A percentile compares a stretch with the other conserved stretches of the same genome.
Conservation (phyloP, 257 asterid genomes). For the Solanum neorickii region DNA sequence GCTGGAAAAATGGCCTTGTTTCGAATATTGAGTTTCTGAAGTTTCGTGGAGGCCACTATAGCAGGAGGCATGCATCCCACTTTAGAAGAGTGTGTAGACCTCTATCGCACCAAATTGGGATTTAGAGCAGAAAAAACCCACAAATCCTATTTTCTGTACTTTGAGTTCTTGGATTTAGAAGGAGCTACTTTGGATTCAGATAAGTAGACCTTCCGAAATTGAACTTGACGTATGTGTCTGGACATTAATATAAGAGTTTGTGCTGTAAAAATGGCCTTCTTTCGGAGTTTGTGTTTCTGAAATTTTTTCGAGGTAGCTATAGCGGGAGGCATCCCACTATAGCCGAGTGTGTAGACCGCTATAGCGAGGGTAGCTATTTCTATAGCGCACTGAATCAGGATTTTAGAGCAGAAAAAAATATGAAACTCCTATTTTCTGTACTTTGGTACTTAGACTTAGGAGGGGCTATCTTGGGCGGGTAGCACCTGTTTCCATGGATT, state of each 20-base stretch:
- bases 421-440: not conserved
- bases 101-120: not conserved
- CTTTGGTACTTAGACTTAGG: not conserved
- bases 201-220: too few species aligned
- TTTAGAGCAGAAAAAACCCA: not conserved
- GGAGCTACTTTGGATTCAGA: too few species aligned
- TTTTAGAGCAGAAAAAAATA: not conserved
- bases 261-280: not conserved
- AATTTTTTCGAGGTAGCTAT: not conserved
- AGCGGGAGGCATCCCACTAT: not conserved
- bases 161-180: not conserved
- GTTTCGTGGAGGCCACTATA: not conserved
- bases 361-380: too few species aligned
- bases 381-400: not conserved
- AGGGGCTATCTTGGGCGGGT: not conserved
- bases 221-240: not conserved
- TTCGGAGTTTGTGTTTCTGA: not conserved
- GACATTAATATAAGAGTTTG: not conserved
- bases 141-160: not conserved
- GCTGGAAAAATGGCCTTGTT: not conserved
- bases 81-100: not conserved
- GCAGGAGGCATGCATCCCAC: not conserved
- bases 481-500: too few species aligned
- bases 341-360: not conserved
- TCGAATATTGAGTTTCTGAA: too few species aligned